Evolutionary conservation across 75 land plant genomes (phyloP).

Genomic region (Sequoiadendron giganteum): DNA sequence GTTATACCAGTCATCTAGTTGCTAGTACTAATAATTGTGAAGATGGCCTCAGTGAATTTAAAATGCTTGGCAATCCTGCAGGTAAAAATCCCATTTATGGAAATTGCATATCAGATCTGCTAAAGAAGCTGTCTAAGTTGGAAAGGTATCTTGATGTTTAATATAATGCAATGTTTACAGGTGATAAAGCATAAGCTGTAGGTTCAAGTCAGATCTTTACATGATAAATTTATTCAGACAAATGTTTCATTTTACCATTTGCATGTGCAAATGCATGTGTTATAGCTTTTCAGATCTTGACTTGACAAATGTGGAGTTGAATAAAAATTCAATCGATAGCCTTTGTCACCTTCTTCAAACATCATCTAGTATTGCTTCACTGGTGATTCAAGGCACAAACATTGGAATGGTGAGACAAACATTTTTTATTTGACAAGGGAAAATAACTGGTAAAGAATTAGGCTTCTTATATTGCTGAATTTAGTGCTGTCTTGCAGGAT

Average conservation of each 20-base stretch:
- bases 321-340: conserved; percentile 48
- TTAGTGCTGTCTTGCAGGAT: conserved; percentile 40
- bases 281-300: conserved; percentile 76
- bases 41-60: background rate
- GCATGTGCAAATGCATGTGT: background rate
- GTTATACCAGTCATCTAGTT: background rate
- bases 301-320: conserved; percentile 59
- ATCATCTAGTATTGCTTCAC: conserved; percentile 47
- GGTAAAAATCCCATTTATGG: conserved; percentile 83
- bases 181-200: background rate
- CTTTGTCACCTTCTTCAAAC: conserved; percentile 49
- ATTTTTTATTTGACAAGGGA: background rate
- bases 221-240: background rate
- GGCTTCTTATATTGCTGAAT: background rate
- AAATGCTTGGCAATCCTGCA: conserved; percentile 19
- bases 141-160: conserved; percentile 31
- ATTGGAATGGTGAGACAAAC: conserved; percentile 60
- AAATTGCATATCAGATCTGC: conserved; percentile 44
- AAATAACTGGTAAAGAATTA: background rate
- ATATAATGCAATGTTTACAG: background rate
- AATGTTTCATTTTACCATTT: background rate
- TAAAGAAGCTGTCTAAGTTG: conserved; percentile 57
- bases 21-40: background rate
- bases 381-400: conserved; percentile 53
- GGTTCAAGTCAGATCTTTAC: background rate